Evolutionary conservation across 2,329 filamentous ascomycete species (phyloP), one percentile per base, ranked within the genome.

Genomic region (Berkeleyomyces rouxiae): DNA sequence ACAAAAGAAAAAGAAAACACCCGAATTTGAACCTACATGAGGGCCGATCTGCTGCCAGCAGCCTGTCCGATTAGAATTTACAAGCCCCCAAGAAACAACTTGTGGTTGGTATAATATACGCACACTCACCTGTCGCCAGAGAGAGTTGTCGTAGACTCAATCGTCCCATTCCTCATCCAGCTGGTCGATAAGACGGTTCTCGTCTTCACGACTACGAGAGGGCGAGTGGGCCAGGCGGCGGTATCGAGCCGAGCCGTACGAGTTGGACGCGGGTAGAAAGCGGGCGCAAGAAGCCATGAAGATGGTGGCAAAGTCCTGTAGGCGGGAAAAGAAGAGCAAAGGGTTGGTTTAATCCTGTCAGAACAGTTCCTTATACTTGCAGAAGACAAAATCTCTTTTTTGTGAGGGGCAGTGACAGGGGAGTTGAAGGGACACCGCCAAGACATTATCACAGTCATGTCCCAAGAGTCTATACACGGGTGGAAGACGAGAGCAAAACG

Each of bases 81-180:
- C 23, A 23, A 23, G 23, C 23, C 13, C 5, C 33, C 36, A 10
- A 7, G 11, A 39, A 55, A 13, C 51, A 39, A 39, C 33, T 4
- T 5, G 23, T 23, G 23, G 23, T 23, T 23, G 23, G 2, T 23
- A 23, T 23, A 23, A 23, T 2, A 23, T 23, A 23, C 23, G 23
- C 23, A 23, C 4, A 55, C 31, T 36, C 5, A 39, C 2, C 39
- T 55, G 33, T 6, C 7, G 10, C 51, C 33, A 39, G 33, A 36
- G 51, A 31, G 39, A n/a, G 33, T 10, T n/a, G 36, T 55, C 5
- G 13, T 7, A 9, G 4, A 31, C 46, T 64, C 69, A 85, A 66
- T 96, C 91, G 68, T 96, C 91, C 92, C 92, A 97, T 71, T 96
- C 91, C 72, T 97, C 92, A 70, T 97, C 93, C 65, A 96, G 78